Conservation (phyloP, 2,329 filamentous ascomycete genomes). For the Myriosclerotinia curreyana region DNA sequence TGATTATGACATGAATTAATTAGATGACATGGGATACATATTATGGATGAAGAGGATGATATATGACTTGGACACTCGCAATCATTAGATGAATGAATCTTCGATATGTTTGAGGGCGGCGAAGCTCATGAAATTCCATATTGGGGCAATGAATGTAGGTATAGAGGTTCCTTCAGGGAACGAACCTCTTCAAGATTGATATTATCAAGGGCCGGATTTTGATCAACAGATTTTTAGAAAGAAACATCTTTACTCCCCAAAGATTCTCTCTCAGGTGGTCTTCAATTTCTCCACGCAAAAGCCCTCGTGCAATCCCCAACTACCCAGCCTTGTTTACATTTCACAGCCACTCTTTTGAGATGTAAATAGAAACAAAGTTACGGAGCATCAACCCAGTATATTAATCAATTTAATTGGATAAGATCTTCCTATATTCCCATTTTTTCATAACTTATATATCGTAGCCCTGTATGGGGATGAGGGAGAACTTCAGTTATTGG, state of each 20-base stretch:
- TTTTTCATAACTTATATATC: not conserved
- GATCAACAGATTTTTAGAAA: not conserved
- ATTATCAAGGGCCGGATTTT: not conserved
- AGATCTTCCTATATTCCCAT: not conserved
- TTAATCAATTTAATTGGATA: not conserved
- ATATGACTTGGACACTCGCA: not conserved
- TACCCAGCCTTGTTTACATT: constrained; percentile 6
- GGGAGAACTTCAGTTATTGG: not conserved
- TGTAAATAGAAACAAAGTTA: constrained; percentile 15
- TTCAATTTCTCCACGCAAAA: not conserved
- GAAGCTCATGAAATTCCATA: not conserved
- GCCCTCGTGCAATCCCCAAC: not conserved
- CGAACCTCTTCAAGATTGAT: no score
- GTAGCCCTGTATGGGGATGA: no score
- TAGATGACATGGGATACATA: not conserved
- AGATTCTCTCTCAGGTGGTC: not conserved
- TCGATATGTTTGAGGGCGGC: not conserved
- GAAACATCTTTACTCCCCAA: not conserved
- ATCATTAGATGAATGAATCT: not conserved
- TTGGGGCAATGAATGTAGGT: no score
- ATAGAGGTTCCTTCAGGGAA: no score
- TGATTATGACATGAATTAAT: not conserved
- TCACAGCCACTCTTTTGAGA: constrained; percentile 10
- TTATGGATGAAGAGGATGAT: not conserved
- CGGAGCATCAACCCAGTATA: not conserved